Evolutionary conservation across 768 basidiomycete genomes (phyloP).

Genomic region (Holtermannia corniformis): DNA sequence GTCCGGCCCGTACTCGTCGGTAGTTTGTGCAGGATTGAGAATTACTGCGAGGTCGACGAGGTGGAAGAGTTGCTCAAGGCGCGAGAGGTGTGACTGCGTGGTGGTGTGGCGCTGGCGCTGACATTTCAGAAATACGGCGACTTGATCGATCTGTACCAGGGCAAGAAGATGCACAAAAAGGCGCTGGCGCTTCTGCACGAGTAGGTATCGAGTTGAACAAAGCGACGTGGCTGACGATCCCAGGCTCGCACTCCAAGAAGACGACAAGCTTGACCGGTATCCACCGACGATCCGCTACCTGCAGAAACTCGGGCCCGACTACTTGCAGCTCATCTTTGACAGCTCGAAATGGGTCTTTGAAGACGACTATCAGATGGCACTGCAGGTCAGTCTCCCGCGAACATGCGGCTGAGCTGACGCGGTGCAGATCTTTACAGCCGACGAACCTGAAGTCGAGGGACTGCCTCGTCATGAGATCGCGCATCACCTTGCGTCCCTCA

Average conservation of each 20-base stretch:
- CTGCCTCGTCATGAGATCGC: constrained; percentile 69
- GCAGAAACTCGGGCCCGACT: constrained; percentile 75
- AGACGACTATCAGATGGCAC: constrained; percentile 59
- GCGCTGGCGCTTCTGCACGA: constrained; percentile 73
- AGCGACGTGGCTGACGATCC: background rate
- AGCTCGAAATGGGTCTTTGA: constrained; percentile 79
- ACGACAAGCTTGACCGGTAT: constrained; percentile 67
- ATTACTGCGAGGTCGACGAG: constrained; percentile 95
- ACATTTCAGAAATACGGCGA: constrained; percentile 81
- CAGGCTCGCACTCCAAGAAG: constrained; percentile 71
- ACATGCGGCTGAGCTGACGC: background rate
- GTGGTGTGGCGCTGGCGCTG: background rate
- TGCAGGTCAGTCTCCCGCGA: constrained; percentile 51
- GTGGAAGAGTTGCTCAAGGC: constrained; percentile 77
- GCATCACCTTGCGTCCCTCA: constrained; percentile 61
- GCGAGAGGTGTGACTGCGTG: constrained; percentile 54
- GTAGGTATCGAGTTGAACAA: constrained; percentile 46
- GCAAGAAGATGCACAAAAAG: constrained; percentile 89
- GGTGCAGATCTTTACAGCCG: constrained; percentile 81
- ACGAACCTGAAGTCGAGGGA: constrained; percentile 63
- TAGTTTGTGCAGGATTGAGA: constrained; percentile 76
- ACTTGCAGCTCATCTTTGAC: constrained; percentile 70
- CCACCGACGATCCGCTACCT: constrained; percentile 78
- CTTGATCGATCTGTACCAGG: constrained; percentile 80
- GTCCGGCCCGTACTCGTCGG: constrained; percentile 73